Percentiles rank a stretch among this genome's conserved stretches.
These are phyloP conservation scores for Dunaliella sp. DNA, from an alignment of 139 green algal species.

Conservation along the genomic window DNA sequence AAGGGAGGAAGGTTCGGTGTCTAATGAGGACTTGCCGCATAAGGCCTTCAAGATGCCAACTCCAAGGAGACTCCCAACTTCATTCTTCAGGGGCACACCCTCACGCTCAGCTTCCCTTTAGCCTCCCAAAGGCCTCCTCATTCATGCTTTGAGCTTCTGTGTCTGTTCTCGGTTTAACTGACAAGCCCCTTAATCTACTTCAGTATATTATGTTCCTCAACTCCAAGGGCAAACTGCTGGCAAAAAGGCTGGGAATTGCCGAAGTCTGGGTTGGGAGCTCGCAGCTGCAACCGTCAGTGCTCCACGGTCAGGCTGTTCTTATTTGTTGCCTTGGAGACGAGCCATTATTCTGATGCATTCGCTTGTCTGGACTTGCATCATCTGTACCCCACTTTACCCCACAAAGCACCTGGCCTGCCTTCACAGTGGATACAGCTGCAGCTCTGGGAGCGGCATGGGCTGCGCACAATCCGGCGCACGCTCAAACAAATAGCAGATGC, in stretches of 20 bases:
- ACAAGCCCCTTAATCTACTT: background rate
- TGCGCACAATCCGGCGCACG: conserved; percentile 69
- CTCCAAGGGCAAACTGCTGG: background rate
- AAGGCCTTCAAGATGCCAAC: no score
- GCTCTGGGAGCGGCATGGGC: conserved; percentile 76
- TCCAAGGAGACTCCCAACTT: no score
- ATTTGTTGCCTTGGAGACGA: no score
- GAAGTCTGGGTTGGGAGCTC: no score
- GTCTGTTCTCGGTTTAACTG: background rate
- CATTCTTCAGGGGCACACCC: no score
- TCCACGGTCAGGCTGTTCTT: background rate
- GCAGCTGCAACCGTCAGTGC: background rate
- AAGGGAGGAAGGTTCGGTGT: no score
- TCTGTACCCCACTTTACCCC: background rate
- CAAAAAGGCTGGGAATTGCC: background rate
- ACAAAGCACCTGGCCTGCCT: background rate
- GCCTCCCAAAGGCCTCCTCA: no score
- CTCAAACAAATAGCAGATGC: conserved; percentile 63
- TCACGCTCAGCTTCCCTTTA: no score
- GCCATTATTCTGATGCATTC: no score
- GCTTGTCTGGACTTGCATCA: background rate
- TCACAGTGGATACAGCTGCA: conserved; percentile 72
- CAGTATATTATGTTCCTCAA: no score
- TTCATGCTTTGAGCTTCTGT: no score
- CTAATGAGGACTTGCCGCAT: no score